These are phyloP conservation scores for Tremella fuciformis DNA, from an alignment of 768 basidiomycete genomes.

Conservation along the genomic window DNA sequence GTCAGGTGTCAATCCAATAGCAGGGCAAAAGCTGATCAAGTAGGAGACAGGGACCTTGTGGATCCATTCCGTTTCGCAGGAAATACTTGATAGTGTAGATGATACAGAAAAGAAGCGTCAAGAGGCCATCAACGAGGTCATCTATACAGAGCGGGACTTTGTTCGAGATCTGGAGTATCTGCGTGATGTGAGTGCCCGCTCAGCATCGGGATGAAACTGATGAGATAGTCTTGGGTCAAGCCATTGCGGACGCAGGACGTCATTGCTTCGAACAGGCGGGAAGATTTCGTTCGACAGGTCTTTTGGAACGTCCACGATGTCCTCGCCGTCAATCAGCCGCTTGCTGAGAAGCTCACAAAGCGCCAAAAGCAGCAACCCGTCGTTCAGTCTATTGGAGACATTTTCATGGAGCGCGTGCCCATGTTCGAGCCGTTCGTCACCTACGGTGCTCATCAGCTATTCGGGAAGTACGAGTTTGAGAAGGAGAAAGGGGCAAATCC, in stretches of 20 bases:
- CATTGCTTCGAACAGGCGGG: conserved; percentile 65
- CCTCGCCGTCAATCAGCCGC: conserved; percentile 78
- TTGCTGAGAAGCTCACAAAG: conserved; percentile 91
- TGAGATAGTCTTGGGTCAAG: conserved; percentile 75
- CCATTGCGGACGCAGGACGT: conserved; percentile 69
- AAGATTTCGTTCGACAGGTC: conserved; percentile 85
- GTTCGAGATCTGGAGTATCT: conserved; percentile 97
- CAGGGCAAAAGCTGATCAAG: neutral
- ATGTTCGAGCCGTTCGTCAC: conserved; percentile 88
- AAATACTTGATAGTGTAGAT: conserved; percentile 86
- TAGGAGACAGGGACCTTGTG: conserved; percentile 81
- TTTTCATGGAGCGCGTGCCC: conserved; percentile 79
- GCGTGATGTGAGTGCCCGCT: conserved; percentile 68
- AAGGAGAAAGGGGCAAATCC: conserved; percentile 93
- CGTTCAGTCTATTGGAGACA: conserved; percentile 86
- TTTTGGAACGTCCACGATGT: conserved; percentile 98
- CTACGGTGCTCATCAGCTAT: conserved; percentile 94
- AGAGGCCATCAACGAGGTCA: conserved; percentile 97
- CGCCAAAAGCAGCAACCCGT: conserved; percentile 93
- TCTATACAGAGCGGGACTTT: conserved; percentile 91
- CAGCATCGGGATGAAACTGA: conserved; percentile 10
- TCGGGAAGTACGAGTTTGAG: conserved; percentile 98
- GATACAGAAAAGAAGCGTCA: conserved; percentile 93
- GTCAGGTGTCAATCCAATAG: conserved; percentile 53
- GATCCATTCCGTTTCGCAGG: conserved; percentile 94